phyloP scores from a whole-genome alignment of 2,329 filamentous ascomycete genomes.

The Hypomyces perniciosus region DNA sequence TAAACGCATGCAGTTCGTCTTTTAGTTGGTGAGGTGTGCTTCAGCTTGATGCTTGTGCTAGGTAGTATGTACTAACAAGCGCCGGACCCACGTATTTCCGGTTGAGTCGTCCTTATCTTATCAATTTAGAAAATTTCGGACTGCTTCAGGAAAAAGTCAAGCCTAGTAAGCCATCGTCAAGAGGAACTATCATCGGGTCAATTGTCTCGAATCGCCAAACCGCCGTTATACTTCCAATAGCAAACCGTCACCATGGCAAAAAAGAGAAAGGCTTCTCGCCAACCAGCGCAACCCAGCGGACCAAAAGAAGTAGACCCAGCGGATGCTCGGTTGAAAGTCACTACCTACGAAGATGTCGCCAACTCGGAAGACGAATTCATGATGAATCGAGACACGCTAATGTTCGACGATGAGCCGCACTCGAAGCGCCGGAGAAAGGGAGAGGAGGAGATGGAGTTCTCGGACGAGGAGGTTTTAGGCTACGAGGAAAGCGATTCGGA shows the following conservation, averaged over 20 bases:
- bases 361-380: conserved; percentile 95
- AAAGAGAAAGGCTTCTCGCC: conserved; percentile 64
- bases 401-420: conserved; percentile 74
- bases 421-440: conserved; percentile 71
- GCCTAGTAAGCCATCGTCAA: not conserved
- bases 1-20: too few relatives aligned
- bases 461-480: conserved; percentile 56
- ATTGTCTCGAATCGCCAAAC: not conserved
- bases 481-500: conserved; percentile 41
- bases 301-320: conserved; percentile 49
- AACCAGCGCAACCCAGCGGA: conserved; percentile 37
- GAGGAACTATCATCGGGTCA: not conserved
- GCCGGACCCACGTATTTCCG: conserved; percentile 11
- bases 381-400: conserved; percentile 75
- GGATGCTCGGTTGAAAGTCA: conserved; percentile 58
- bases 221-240: not conserved
- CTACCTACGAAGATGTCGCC: conserved; percentile 75
- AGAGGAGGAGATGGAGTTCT: conserved; percentile 61
- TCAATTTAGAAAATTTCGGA: conserved; percentile 17
- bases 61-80: not conserved
- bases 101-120: conserved; percentile 16
- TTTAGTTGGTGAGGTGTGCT: too few relatives aligned
- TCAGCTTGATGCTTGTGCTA: too few relatives aligned
- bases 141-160: conserved; percentile 5
- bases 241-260: conserved; percentile 46